A percentile compares a stretch with the other conserved stretches of the same genome.
These are phyloP conservation scores for Galerina sulciceps DNA, from an alignment of 768 basidiomycete species.

Conservation along the genomic window DNA sequence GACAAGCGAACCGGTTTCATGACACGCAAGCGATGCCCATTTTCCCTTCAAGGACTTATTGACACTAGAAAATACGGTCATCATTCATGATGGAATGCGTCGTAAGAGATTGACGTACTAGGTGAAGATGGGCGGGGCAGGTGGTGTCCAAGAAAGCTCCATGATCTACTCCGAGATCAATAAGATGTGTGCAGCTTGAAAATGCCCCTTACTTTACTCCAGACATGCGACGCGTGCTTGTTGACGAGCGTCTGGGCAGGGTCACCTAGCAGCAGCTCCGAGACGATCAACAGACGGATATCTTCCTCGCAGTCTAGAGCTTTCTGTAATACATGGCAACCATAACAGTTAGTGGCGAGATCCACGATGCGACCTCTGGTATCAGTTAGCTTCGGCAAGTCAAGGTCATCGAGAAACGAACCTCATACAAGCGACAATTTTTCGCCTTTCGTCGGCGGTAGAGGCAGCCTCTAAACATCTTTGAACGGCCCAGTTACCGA, in stretches of 20 bases:
- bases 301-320: conserved; percentile 92
- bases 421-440: conserved; percentile 90
- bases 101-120: conserved; percentile 52
- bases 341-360: conserved; percentile 87
- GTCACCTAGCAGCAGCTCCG: conserved; percentile 82
- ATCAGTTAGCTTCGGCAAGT: background rate
- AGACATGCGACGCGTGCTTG: conserved; percentile 91
- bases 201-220: conserved; percentile 71
- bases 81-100: background rate
- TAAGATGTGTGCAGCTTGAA: background rate
- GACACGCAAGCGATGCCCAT: conserved; percentile 88
- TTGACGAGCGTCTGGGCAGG: conserved; percentile 87
- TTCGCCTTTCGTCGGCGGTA: conserved; percentile 72
- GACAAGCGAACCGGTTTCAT: conserved; percentile 88
- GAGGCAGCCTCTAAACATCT: conserved; percentile 83
- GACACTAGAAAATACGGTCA: conserved; percentile 51
- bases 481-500: conserved; percentile 92
- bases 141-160: conserved; percentile 87
- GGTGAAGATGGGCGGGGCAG: conserved; percentile 86
- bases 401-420: conserved; percentile 28
- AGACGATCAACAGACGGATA: conserved; percentile 79
- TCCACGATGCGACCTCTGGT: conserved; percentile 81
- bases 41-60: conserved; percentile 88
- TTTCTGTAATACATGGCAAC: conserved; percentile 88
- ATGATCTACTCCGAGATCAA: conserved; percentile 61